Percentiles rank a stretch among this genome's conserved stretches.
phyloP scores from a whole-genome alignment of 2,329 filamentous ascomycete species.

The Biscogniauxia sp. region DNA sequence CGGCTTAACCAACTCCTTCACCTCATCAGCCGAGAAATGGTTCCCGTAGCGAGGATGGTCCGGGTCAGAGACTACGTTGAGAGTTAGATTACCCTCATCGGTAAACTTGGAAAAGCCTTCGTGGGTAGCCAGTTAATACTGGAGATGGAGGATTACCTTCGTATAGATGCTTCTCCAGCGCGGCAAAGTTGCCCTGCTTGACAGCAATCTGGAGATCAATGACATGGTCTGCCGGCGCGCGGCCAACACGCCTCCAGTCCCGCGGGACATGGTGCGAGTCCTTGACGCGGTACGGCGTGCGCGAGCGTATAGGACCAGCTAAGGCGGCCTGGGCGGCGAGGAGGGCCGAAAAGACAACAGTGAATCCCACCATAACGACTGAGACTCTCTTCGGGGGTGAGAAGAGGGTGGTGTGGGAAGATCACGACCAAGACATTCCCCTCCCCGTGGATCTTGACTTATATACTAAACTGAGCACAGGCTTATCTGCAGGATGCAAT shows the following conservation, averaged over 20 bases:
- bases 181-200: conserved; percentile 54
- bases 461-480: background rate
- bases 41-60: conserved; percentile 52
- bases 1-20: conserved; percentile 53
- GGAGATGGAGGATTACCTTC: conserved; percentile 23
- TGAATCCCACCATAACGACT: conserved; percentile 25
- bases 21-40: conserved; percentile 49
- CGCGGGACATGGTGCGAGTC: conserved; percentile 52
- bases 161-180: conserved; percentile 52
- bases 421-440: background rate
- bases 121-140: background rate
- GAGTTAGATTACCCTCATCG: conserved; percentile 2
- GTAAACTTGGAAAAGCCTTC: background rate
- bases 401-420: background rate
- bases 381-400: background rate
- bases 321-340: conserved; percentile 24
- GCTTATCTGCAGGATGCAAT: background rate
- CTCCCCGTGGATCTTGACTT: background rate
- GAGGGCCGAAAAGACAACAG: conserved; percentile 24
- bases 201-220: conserved; percentile 57
- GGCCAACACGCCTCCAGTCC: conserved; percentile 46
- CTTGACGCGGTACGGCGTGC: conserved; percentile 43
- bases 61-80: conserved; percentile 47
- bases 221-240: conserved; percentile 45
- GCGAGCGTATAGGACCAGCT: conserved; percentile 24